Evolutionary conservation across 805 yeast species (phyloP).

Genomic region (Jamesozyma lodderae): DNA sequence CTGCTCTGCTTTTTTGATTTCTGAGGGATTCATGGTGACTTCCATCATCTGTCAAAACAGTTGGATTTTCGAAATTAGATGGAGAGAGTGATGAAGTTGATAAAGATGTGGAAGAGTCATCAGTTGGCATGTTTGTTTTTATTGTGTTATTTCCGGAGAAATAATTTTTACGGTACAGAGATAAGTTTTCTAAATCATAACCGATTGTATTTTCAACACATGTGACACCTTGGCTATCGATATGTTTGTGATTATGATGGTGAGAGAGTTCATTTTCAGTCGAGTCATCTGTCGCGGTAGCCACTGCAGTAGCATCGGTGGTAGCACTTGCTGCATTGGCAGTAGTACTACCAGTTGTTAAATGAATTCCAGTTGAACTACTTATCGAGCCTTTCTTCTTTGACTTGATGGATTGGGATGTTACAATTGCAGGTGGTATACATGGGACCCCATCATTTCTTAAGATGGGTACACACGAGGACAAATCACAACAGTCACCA

Average conservation of each 20-base stretch:
- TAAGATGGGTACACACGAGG: conserved; percentile 13
- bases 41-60: background rate
- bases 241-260: background rate
- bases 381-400: too few species aligned
- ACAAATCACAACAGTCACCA: conserved; percentile 10
- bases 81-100: background rate
- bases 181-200: conserved; percentile 29
- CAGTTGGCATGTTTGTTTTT: background rate
- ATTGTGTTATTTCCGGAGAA: conserved; percentile 8
- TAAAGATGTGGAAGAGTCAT: background rate
- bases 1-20: background rate
- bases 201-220: conserved; percentile 31
- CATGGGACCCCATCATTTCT: conserved; percentile 11
- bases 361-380: background rate
- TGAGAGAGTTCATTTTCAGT: background rate
- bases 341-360: background rate
- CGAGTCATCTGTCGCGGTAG: background rate
- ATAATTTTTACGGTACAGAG: conserved; percentile 27
- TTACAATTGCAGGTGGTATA: conserved; percentile 4
- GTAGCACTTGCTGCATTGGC: background rate
- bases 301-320: background rate
- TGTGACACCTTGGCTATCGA: conserved; percentile 6
- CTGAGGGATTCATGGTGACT: background rate
- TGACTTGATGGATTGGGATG: background rate
- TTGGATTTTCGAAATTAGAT: too few species aligned